Conservation (phyloP, 495 filamentous ascomycete species). For the Penicillium taxi region DNA sequence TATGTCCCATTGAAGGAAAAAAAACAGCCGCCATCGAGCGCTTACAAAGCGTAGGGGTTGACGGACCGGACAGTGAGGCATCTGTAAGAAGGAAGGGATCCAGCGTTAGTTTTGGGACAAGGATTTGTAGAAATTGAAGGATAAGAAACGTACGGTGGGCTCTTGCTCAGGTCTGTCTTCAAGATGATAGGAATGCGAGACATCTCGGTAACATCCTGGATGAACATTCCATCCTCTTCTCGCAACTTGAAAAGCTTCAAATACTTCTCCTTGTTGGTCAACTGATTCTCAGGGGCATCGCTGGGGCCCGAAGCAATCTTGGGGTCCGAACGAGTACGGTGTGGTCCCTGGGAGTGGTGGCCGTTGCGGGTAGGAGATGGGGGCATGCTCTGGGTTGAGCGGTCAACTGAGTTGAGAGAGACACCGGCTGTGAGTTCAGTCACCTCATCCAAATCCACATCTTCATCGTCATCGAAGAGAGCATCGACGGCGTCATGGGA, state of each 20-base stretch:
- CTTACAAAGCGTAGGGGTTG: slow-evolving; percentile 87
- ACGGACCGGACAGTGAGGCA: slow-evolving; percentile 96
- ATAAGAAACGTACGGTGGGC: slow-evolving; percentile 85
- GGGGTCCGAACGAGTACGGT: slow-evolving; percentile 85
- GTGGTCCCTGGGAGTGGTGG: slow-evolving; percentile 60
- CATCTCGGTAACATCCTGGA: slow-evolving; percentile 98
- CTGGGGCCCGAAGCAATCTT: slow-evolving; percentile 70
- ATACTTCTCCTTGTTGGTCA: slow-evolving; percentile 95
- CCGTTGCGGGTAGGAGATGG: slow-evolving; percentile 80
- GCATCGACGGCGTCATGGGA: slow-evolving; percentile 85
- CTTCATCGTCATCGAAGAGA: slow-evolving; percentile 86
- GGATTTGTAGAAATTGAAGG: not conserved
- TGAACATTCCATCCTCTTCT: slow-evolving; percentile 90
- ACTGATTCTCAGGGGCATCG: slow-evolving; percentile 62
- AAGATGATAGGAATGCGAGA: slow-evolving; percentile 90
- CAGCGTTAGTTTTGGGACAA: slow-evolving; percentile 30
- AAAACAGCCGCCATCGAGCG: slow-evolving; percentile 5
- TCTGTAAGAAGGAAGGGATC: slow-evolving; percentile 39
- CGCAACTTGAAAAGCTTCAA: slow-evolving; percentile 79
- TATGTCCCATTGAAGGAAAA: slow-evolving; percentile 21
- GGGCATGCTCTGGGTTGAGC: slow-evolving; percentile 92
- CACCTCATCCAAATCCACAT: slow-evolving; percentile 76
- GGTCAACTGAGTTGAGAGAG: slow-evolving; percentile 64
- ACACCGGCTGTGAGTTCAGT: slow-evolving; percentile 80
- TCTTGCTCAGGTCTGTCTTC: slow-evolving; percentile 97